Conservation (phyloP, 805 yeast species). For the Cephaloascus albidus region DNA sequence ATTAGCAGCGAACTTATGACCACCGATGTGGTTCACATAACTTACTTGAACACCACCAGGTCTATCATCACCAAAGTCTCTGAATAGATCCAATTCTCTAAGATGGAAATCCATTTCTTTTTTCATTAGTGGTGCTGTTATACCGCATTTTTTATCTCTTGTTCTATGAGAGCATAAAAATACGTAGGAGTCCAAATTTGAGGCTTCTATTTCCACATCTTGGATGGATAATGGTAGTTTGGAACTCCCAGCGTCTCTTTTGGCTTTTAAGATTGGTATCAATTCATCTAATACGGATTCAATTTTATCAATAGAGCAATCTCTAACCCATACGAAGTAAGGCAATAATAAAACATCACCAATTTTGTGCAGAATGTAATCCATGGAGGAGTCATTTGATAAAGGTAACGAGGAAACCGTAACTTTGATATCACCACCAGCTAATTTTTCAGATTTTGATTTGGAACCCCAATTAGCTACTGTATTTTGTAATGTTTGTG, state of each 20-base stretch:
- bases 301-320: constrained; percentile 34
- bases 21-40: constrained; percentile 85
- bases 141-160: constrained; percentile 88
- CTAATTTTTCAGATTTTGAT: constrained; percentile 6
- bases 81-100: constrained; percentile 57
- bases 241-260: constrained; percentile 6
- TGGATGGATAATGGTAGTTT: constrained; percentile 11
- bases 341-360: constrained; percentile 67
- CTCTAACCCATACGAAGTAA: constrained; percentile 59
- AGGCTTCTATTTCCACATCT: constrained; percentile 25
- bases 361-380: constrained; percentile 28
- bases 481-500: constrained; percentile 34
- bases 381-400: constrained; percentile 30
- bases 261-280: constrained; percentile 27
- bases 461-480: constrained; percentile 28
- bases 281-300: constrained; percentile 31
- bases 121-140: constrained; percentile 86
- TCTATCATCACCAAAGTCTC: constrained; percentile 71
- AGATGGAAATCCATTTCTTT: constrained; percentile 67
- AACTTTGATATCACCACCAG: constrained; percentile 31
- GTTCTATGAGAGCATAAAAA: constrained; percentile 84
- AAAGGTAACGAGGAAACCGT: constrained; percentile 47
- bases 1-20: constrained; percentile 92
- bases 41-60: constrained; percentile 67
- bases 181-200: constrained; percentile 36